Conservation (phyloP, 1,284 basidiomycete genomes). For the Tremellales sp. region DNA sequence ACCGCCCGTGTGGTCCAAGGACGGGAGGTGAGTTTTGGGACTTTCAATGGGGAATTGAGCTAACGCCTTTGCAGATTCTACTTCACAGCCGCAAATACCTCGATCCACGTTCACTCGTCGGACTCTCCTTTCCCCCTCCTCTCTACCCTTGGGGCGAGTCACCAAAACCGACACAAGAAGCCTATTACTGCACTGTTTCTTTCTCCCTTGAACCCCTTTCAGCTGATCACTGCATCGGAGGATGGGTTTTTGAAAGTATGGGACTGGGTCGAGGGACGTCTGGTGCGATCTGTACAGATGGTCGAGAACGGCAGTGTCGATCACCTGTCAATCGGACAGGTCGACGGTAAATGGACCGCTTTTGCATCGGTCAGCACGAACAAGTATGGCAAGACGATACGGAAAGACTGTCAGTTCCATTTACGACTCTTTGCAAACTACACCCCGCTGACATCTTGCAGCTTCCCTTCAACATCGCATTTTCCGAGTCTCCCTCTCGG, state of each 20-base stretch:
- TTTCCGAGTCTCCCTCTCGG: conserved; percentile 19
- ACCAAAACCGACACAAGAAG: conserved; percentile 52
- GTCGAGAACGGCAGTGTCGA: conserved; percentile 59
- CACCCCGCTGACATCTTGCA: neutral
- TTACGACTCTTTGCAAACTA: neutral
- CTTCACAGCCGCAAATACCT: conserved; percentile 71
- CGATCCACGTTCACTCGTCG: conserved; percentile 76
- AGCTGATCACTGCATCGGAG: conserved; percentile 78
- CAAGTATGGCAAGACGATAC: conserved; percentile 12
- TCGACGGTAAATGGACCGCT: conserved; percentile 35
- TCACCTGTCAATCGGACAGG: conserved; percentile 33
- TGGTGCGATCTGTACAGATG: conserved; percentile 69
- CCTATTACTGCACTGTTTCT: conserved; percentile 71
- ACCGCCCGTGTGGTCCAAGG: conserved; percentile 74
- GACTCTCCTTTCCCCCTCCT: conserved; percentile 66
- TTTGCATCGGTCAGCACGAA: conserved; percentile 29
- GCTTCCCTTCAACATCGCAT: conserved; percentile 22
- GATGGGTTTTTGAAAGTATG: conserved; percentile 84
- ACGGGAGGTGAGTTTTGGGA: conserved; percentile 65
- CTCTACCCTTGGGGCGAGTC: conserved; percentile 65
- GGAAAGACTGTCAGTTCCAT: too few relatives aligned
- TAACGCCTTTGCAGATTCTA: conserved; percentile 63
- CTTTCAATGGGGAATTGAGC: neutral
- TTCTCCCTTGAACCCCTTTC: conserved; percentile 81
- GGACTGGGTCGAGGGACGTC: conserved; percentile 84